These are phyloP conservation scores for Lanmaoa rubissima DNA, from an alignment of 768 basidiomycete species.

Conservation along the genomic window DNA sequence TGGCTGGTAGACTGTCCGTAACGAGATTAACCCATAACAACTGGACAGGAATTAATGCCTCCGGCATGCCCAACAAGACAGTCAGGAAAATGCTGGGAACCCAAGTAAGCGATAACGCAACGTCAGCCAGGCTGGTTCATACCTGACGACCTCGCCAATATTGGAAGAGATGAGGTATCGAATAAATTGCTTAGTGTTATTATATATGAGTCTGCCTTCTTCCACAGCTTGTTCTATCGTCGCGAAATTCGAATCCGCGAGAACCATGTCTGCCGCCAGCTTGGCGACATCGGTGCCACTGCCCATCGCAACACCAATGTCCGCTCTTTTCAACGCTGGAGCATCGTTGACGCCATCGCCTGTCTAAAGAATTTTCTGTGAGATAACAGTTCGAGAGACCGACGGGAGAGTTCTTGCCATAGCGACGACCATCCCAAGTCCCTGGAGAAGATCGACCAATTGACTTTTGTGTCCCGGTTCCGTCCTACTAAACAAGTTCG, in stretches of 20 bases:
- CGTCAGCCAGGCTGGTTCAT: neutral
- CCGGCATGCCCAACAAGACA: slow-evolving; percentile 98
- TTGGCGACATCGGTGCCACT: slow-evolving; percentile 99
- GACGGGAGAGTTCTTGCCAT: slow-evolving; percentile 57
- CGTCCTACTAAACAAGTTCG: slow-evolving; percentile 88
- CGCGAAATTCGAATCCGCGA: slow-evolving; percentile 95
- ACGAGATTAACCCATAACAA: slow-evolving; percentile 98
- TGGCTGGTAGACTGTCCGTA: slow-evolving; percentile 94
- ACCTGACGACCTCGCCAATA: slow-evolving; percentile 93
- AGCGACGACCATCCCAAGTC: slow-evolving; percentile 88
- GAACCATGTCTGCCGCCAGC: slow-evolving; percentile 96
- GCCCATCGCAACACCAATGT: slow-evolving; percentile 99
- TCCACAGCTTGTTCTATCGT: slow-evolving; percentile 97
- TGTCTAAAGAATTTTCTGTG: slow-evolving; percentile 50
- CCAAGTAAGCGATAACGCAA: neutral
- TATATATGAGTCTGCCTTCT: slow-evolving; percentile 96
- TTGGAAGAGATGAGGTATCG: slow-evolving; percentile 98
- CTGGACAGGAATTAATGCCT: slow-evolving; percentile 96
- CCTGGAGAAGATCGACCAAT: slow-evolving; percentile 91
- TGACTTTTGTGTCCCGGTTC: slow-evolving; percentile 95
- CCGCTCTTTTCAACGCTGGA: slow-evolving; percentile 93
- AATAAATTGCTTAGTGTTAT: slow-evolving; percentile 99
- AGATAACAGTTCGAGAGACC: slow-evolving; percentile 12
- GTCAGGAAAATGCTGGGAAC: slow-evolving; percentile 85
- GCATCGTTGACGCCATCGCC: slow-evolving; percentile 99